A percentile compares a stretch with the other conserved stretches of the same genome.
phyloP scores from a whole-genome alignment of 1,284 basidiomycete genomes.

The Irpex rosettiformis region DNA sequence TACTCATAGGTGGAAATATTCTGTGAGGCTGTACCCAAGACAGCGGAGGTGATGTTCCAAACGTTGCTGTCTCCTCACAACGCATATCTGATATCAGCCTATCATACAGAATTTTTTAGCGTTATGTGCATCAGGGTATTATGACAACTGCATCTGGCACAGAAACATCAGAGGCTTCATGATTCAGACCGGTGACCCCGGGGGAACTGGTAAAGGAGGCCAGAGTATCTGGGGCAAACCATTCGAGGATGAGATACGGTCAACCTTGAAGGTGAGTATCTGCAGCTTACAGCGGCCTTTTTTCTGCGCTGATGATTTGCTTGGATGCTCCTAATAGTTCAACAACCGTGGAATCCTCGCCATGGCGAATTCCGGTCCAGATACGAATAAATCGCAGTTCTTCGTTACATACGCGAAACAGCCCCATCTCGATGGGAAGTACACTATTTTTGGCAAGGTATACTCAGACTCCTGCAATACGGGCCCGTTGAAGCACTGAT shows the following conservation, averaged over 20 bases:
- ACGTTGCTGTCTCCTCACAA: conserved; percentile 4
- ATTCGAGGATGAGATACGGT: conserved; percentile 87
- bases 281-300: not conserved
- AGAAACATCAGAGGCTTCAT: conserved; percentile 96
- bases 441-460: conserved; percentile 85
- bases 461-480: not conserved
- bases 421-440: conserved; percentile 89
- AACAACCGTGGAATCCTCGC: conserved; percentile 92
- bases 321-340: conserved; percentile 54
- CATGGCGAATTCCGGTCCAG: conserved; percentile 94
- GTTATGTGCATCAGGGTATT: conserved; percentile 87
- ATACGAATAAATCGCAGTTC: conserved; percentile 94
- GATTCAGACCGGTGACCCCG: conserved; percentile 89
- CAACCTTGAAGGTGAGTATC: conserved; percentile 79
- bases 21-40: conserved; percentile 92
- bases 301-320: not conserved
- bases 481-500: not conserved
- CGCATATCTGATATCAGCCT: conserved; percentile 1
- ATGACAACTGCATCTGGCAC: conserved; percentile 87
- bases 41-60: conserved; percentile 72
- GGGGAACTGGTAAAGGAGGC: conserved; percentile 77
- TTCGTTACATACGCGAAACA: conserved; percentile 94
- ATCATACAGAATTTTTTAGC: conserved; percentile 85
- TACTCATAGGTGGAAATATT: conserved; percentile 87
- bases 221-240: conserved; percentile 86